Conservation (phyloP, 352 stramenopile species). For the Pythium rishiriense region DNA sequence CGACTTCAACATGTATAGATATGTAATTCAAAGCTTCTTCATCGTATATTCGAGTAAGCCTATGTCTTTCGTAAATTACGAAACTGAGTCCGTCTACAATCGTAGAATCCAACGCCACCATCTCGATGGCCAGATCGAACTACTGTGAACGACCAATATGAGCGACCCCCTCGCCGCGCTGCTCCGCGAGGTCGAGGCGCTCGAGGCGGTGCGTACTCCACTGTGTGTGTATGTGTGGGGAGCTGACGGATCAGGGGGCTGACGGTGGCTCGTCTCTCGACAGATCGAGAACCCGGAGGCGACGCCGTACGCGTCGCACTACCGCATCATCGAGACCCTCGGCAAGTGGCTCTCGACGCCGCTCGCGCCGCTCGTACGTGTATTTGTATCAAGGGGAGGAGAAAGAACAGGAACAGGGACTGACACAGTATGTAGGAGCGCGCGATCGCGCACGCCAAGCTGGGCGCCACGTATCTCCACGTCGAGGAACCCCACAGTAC, state of each 20-base stretch:
- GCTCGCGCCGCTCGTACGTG: slow-evolving; percentile 32
- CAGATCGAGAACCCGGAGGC: slow-evolving; percentile 52
- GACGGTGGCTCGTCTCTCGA: neutral
- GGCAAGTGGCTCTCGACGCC: slow-evolving; percentile 47
- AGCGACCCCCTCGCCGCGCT: slow-evolving; percentile 14
- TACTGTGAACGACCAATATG: neutral
- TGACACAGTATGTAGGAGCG: too few species aligned
- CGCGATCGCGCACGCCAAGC: slow-evolving; percentile 35
- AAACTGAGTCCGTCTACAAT: too few species aligned
- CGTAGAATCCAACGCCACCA: neutral
- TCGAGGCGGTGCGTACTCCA: slow-evolving; percentile 9
- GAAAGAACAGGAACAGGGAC: too few species aligned
- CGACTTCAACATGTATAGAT: too few species aligned
- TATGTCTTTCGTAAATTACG: too few species aligned
- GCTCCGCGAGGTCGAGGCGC: slow-evolving; percentile 22
- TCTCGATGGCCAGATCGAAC: neutral
- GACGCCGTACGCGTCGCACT: slow-evolving; percentile 50
- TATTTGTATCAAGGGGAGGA: neutral
- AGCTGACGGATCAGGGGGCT: neutral
- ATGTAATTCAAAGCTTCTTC: too few species aligned
- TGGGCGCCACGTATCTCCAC: slow-evolving; percentile 49
- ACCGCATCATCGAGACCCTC: slow-evolving; percentile 55
- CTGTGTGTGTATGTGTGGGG: neutral
- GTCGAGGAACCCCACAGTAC: slow-evolving; percentile 69
- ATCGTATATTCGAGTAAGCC: too few species aligned